Conservation (phyloP, 2,329 filamentous ascomycete genomes). For the Alternaria tenuissima region DNA sequence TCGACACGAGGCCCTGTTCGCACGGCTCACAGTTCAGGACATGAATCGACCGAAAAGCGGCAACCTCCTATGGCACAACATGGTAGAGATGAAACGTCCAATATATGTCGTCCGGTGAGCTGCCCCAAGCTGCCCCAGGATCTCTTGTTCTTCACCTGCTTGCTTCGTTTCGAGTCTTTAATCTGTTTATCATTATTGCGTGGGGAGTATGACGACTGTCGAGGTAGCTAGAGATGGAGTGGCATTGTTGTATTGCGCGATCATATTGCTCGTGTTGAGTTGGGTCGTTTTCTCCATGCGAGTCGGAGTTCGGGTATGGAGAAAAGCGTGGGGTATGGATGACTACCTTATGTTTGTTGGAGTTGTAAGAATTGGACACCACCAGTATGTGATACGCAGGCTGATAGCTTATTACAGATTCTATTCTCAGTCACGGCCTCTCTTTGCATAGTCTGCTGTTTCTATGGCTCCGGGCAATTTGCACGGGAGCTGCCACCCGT, state of each 20-base stretch:
- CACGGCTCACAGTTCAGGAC: not conserved
- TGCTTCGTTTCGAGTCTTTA: not conserved
- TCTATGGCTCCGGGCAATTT: slow-evolving; percentile 30
- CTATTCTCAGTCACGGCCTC: slow-evolving; percentile 29
- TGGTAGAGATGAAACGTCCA: slow-evolving; percentile 3
- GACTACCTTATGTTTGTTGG: slow-evolving; percentile 30
- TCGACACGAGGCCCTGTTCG: not conserved
- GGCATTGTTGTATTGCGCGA: slow-evolving; percentile 25
- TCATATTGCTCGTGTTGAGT: slow-evolving; percentile 26
- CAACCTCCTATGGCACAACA: not conserved
- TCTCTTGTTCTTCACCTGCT: not conserved
- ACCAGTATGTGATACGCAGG: not conserved
- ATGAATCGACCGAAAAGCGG: not conserved
- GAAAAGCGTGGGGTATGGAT: slow-evolving; percentile 24
- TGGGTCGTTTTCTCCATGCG: slow-evolving; percentile 31
- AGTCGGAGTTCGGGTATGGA: slow-evolving; percentile 26
- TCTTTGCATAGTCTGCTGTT: slow-evolving; percentile 30
- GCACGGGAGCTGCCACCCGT: slow-evolving; percentile 16
- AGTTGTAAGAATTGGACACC: slow-evolving; percentile 19
- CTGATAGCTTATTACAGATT: slow-evolving; percentile 13
- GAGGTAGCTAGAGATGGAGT: slow-evolving; percentile 28
- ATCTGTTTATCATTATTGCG: not conserved
- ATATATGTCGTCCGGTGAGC: not conserved
- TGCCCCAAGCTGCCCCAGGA: not conserved
- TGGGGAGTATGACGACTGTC: slow-evolving; percentile 23